Evolutionary conservation across 352 stramenopile genomes (phyloP), one percentile per base, ranked within the genome.

Genomic region (Thalassiosira ordinaria): DNA sequence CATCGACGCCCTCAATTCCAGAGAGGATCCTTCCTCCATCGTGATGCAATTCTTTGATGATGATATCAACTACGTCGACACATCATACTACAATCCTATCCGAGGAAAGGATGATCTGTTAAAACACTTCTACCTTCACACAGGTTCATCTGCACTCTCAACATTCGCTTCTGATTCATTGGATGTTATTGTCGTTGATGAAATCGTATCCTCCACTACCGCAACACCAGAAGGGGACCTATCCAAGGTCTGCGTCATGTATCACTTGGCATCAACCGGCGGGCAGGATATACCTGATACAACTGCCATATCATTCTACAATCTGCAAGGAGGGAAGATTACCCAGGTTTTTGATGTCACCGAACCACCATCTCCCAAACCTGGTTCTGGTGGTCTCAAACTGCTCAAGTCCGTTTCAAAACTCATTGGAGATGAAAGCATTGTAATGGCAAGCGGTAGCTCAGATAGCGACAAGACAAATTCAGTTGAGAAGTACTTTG

Each of bases 401-500:
- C 29, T 90, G 14, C 39, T 90, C 8, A 81, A 81, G 31, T 66
- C 39, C 22, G 71, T 80, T n/a, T 76, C 67, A 18, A 80, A 35
- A 13, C 59, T 77, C 2, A 77, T 76, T 55, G 57, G 59, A 18
- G 51, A 79, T 52, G 47, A 69, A 22, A 68, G 14, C 27, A 64
- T 57, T 49, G 64, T n/a, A n/a, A n/a, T n/a, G n/a, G n/a, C n/a
- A n/a, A n/a, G n/a, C n/a, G n/a, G n/a, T n/a, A n/a, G n/a, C n/a
- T n/a, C n/a, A n/a, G n/a, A n/a, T n/a, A n/a, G n/a, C n/a, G n/a
- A n/a, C n/a, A n/a, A n/a, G n/a, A n/a, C n/a, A n/a, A n/a, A n/a
- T n/a, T n/a, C n/a, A n/a, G 74, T 85, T 16, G 74, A 85, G 55
- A 5, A 80, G 63, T 90, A 91, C 47, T 91, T 87, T 83, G 64